Conservation (phyloP, 2,329 filamentous ascomycete genomes). For the Aspergillus melleus region DNA sequence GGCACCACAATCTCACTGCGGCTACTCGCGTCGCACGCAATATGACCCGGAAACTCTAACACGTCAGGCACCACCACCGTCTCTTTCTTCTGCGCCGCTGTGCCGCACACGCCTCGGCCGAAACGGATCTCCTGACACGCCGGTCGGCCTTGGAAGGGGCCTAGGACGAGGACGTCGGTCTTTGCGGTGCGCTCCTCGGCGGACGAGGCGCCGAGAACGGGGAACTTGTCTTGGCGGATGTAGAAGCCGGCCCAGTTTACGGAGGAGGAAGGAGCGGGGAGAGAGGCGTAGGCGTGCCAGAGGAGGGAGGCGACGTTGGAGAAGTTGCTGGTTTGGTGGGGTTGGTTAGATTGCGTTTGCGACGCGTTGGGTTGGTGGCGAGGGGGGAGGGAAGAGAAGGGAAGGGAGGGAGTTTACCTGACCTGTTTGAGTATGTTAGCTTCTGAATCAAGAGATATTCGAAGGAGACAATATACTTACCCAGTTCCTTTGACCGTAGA, state of each 20-base stretch:
- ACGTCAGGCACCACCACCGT: constrained; percentile 48
- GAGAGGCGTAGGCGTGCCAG: constrained; percentile 49
- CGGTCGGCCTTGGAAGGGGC: constrained; percentile 51
- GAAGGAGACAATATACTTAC: constrained; percentile 25
- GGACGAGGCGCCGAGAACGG: constrained; percentile 22
- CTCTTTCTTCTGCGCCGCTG: constrained; percentile 41
- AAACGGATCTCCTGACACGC: constrained; percentile 51
- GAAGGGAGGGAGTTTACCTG: constrained; percentile 26
- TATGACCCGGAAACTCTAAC: constrained; percentile 47
- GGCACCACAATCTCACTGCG: constrained; percentile 53
- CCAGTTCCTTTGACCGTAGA: constrained; percentile 49
- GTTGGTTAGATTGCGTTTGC: neutral
- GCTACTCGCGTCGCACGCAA: constrained; percentile 51
- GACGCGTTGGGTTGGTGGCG: neutral
- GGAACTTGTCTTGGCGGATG: constrained; percentile 45
- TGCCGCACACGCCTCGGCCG: constrained; percentile 49
- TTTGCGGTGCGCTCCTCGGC: constrained; percentile 15
- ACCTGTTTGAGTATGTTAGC: constrained; percentile 26
- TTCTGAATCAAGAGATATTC: neutral
- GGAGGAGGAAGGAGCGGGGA: constrained; percentile 42
- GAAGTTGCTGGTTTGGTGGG: constrained; percentile 38
- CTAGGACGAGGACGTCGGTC: constrained; percentile 40
- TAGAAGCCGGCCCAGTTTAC: constrained; percentile 54
- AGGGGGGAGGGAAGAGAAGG: neutral
- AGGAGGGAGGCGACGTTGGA: constrained; percentile 51